Conservation (phyloP, 495 filamentous ascomycete species). For the Wilcoxina mikolae region DNA sequence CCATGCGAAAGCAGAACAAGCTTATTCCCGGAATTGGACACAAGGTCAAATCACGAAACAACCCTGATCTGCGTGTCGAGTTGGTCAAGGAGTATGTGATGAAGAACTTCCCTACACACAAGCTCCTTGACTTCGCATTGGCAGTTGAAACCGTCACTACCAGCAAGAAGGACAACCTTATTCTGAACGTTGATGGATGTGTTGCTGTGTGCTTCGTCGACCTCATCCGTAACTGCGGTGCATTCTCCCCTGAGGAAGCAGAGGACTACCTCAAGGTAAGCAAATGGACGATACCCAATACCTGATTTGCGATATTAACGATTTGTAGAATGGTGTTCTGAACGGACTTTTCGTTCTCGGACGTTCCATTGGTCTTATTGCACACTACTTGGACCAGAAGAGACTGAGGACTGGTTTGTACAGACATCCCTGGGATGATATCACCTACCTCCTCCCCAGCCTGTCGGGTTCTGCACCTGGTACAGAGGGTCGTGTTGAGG, state of each 20-base stretch:
- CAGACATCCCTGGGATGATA: conserved; percentile 97
- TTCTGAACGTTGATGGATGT: conserved; percentile 96
- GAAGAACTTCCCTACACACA: conserved; percentile 91
- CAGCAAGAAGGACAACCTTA: conserved; percentile 99
- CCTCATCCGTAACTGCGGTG: conserved; percentile 91
- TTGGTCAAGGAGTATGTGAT: conserved; percentile 97
- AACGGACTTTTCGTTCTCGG: conserved; percentile 98
- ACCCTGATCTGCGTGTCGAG: conserved; percentile 98
- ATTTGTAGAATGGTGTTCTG: conserved; percentile 79
- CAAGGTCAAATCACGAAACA: conserved; percentile 98
- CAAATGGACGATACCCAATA: neutral
- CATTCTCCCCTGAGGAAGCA: conserved; percentile 70
- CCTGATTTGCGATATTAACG: conserved; percentile 24
- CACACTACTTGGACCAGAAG: conserved; percentile 99
- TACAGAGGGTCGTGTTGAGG: conserved; percentile 80
- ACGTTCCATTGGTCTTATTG: conserved; percentile 93
- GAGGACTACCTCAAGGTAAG: conserved; percentile 55
- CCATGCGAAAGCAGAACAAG: conserved; percentile 98
- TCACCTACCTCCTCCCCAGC: conserved; percentile 86
- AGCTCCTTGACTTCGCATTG: conserved; percentile 95
- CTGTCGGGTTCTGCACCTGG: conserved; percentile 59
- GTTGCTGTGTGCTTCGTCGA: conserved; percentile 98
- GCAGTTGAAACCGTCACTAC: conserved; percentile 96
- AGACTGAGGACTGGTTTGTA: conserved; percentile 92
- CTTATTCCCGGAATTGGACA: conserved; percentile 98